Percentiles rank a stretch among this genome's conserved stretches.
phyloP scores from a whole-genome alignment of 2,329 filamentous ascomycete genomes.

The Magnaporthiopsis incrustans region DNA sequence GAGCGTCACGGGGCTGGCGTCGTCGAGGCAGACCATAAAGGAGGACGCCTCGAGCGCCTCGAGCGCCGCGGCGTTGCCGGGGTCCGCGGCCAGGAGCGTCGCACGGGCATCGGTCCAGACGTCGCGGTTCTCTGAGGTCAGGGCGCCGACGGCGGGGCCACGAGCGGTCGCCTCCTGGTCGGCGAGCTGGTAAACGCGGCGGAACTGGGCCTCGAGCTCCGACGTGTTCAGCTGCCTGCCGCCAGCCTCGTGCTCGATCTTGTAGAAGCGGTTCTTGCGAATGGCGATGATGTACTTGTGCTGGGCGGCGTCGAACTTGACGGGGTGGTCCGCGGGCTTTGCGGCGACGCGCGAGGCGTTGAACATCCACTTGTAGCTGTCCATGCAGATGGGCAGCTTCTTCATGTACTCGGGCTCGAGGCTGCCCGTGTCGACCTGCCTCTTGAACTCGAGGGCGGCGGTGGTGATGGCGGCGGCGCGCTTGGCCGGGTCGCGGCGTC shows the following conservation, averaged over 20 bases:
- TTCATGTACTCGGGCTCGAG: conserved; percentile 99
- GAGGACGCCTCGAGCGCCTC: conserved; percentile 80
- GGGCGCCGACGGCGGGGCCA: conserved; percentile 66
- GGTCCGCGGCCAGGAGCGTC: conserved; percentile 65
- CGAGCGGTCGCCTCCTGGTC: conserved; percentile 36
- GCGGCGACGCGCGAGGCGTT: conserved; percentile 82
- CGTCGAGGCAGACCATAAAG: conserved; percentile 89
- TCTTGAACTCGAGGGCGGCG: conserved; percentile 86
- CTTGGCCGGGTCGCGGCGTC: conserved; percentile 80
- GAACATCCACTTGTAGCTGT: conserved; percentile 99
- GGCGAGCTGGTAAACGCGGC: conserved; percentile 71
- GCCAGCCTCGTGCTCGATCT: conserved; percentile 71
- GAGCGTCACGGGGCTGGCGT: conserved; percentile 81
- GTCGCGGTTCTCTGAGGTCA: conserved; percentile 91
- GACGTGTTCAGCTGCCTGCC: conserved; percentile 80
- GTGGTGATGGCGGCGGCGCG: conserved; percentile 86
- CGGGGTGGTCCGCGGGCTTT: conserved; percentile 70
- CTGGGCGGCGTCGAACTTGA: conserved; percentile 63
- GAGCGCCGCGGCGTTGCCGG: conserved; percentile 69
- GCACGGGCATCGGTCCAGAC: conserved; percentile 81
- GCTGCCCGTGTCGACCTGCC: conserved; percentile 71
- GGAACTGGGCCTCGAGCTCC: conserved; percentile 87
- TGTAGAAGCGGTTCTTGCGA: conserved; percentile 97
- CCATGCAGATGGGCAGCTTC: conserved; percentile 95
- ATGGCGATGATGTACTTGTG: conserved; percentile 86